phyloP scores from a whole-genome alignment of 495 filamentous ascomycete species.

The Penicillium pancosmium region DNA sequence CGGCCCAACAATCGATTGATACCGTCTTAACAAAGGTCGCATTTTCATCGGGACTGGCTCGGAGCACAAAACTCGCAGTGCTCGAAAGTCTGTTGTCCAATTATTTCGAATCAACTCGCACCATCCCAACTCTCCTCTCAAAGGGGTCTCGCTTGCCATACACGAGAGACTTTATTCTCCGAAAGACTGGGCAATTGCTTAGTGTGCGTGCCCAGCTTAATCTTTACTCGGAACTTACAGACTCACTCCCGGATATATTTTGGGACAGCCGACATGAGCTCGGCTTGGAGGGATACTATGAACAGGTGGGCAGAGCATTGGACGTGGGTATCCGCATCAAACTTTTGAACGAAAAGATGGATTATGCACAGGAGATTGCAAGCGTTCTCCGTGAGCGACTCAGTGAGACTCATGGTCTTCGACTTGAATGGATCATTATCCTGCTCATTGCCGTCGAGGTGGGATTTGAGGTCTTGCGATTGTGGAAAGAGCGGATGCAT shows the following conservation, averaged over 20 bases:
- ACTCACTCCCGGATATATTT: constrained; percentile 93
- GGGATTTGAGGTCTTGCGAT: constrained; percentile 62
- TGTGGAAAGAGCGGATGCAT: constrained; percentile 59
- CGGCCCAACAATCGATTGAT: constrained; percentile 56
- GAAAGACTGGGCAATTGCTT: constrained; percentile 93
- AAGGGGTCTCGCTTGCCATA: constrained; percentile 67
- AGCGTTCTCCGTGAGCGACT: constrained; percentile 83
- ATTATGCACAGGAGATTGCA: constrained; percentile 95
- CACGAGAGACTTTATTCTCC: constrained; percentile 76
- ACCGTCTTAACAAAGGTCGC: constrained; percentile 91
- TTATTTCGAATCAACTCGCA: constrained; percentile 82
- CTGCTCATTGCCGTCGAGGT: constrained; percentile 91
- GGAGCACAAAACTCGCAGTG: constrained; percentile 94
- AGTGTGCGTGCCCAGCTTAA: constrained; percentile 90
- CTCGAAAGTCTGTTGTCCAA: constrained; percentile 79
- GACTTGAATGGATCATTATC: constrained; percentile 98
- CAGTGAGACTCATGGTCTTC: constrained; percentile 84
- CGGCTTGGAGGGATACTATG: constrained; percentile 88
- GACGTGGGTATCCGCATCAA: constrained; percentile 94
- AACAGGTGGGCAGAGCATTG: constrained; percentile 84
- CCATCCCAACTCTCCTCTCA: constrained; percentile 75
- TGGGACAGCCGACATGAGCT: constrained; percentile 93
- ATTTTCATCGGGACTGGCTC: constrained; percentile 92
- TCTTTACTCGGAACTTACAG: constrained; percentile 94
- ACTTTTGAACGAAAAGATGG: constrained; percentile 93